Base-by-base conservation (phyloP, 257 asterid genomes). In the Gentiana macrophylla region DNA sequence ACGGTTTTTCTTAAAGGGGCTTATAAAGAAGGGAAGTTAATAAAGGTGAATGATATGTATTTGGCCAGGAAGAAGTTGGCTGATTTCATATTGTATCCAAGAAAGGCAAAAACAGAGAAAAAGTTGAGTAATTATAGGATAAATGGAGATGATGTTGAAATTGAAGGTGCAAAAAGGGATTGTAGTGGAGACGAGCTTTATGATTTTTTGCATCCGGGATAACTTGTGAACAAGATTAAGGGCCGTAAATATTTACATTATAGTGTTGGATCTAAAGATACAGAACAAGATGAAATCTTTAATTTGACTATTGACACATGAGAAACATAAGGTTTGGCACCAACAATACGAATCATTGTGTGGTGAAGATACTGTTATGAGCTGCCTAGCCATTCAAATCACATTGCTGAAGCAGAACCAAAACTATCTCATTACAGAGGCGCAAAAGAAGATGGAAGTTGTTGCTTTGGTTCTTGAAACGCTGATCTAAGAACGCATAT, bases 1-100 rank as follows among this genome's bases (percentile, higher is more conserved):
- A 86, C 94, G 0, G 94, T 89, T 50, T 89, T 89, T 62, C 79
- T 89, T 61, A 82, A 94, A 80, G 97, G 86, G 74, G 92, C 84
- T 3, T 83, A 86, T 74, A 79, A 49, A 81, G 86, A 83, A 63
- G 97, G 97, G 37, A 92, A 89, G 53, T 59, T 89, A 72, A 63
- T 83, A 63, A 84, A 81, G 58, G 83, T 84, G 0, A 89, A 86
- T 62, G 89, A 71, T 71, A 50, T 89, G 70, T 86, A 86, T 75
- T 67, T 83, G 71, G 95, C 95, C 0, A 80, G 95, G 83, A 83
- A 89, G 75, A 86, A 69, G 62, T 47, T 89, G 79, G 81, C 81
- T 1, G 78, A 77, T 10, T 71, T 89, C 74, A 79, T 78, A 9
- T 70, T 83, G 52, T 83, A 89, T 66, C 92, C 97, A 3, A 76